Conservation (phyloP, 2,329 filamentous ascomycete genomes). For the Tolypocladium inflatum region DNA sequence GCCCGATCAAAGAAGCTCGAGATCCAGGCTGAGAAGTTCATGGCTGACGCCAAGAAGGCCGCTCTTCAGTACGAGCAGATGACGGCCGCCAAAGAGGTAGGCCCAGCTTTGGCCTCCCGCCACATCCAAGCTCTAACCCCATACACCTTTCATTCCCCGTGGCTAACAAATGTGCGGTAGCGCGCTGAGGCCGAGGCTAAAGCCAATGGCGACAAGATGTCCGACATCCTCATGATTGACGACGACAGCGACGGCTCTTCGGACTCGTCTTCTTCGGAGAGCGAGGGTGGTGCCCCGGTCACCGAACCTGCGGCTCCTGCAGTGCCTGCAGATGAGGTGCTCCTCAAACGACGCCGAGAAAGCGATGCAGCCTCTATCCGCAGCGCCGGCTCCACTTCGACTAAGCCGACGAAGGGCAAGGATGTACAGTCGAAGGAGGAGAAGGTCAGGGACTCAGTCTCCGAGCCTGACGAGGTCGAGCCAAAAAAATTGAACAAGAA, state of each 20-base stretch:
- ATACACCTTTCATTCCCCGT: background rate
- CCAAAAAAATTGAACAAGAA: constrained; percentile 13
- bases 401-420: constrained; percentile 6
- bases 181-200: constrained; percentile 13
- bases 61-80: constrained; percentile 16
- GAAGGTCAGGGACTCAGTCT: constrained; percentile 1
- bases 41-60: constrained; percentile 27
- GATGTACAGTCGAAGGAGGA: constrained; percentile 6
- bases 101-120: background rate
- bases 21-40: constrained; percentile 27
- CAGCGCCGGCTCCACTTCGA: constrained; percentile 10
- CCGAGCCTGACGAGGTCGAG: background rate
- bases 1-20: constrained; percentile 28
- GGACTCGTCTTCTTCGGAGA: constrained; percentile 11
- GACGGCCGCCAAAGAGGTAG: constrained; percentile 8
- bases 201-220: constrained; percentile 4
- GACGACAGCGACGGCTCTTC: constrained; percentile 8
- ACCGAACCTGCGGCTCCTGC: constrained; percentile 10
- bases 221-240: constrained; percentile 2
- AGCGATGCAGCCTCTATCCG: constrained; percentile 17
- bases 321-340: constrained; percentile 18
- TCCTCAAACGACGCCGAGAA: constrained; percentile 20
- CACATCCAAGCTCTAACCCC: background rate
- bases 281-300: constrained; percentile 12
- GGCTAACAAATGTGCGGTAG: constrained; percentile 3